Evolutionary conservation across 202 grass and related monocot genomes (phyloP).

Genomic region (Setaria viridis): DNA sequence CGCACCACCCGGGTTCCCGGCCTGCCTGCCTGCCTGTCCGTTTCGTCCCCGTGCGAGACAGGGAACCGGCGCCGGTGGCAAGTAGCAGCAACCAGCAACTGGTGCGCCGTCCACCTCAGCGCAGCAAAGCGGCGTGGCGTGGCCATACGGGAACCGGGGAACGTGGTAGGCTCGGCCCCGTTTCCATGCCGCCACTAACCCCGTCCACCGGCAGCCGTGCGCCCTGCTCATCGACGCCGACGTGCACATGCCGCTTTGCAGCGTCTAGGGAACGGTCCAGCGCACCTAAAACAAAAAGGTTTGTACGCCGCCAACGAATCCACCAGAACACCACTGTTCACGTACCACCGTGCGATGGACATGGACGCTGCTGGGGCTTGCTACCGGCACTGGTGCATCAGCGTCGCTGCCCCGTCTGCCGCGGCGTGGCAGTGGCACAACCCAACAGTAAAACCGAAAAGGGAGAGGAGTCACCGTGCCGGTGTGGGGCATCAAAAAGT

Average conservation of each 20-base stretch:
- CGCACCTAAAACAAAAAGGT: not conserved
- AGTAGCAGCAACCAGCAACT: slow-evolving; percentile 12
- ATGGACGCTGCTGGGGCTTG: not conserved
- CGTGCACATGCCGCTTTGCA: not conserved
- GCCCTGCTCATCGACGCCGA: not conserved
- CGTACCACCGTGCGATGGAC: not conserved
- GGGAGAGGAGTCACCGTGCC: not conserved
- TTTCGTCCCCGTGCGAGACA: slow-evolving; percentile 32
- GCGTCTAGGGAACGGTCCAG: not conserved
- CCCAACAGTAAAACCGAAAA: not conserved
- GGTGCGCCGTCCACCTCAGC: slow-evolving; percentile 36
- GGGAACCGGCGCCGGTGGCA: not conserved
- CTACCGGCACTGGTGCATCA: too few relatives aligned
- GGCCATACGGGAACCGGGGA: slow-evolving; percentile 42
- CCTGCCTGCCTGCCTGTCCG: not conserved
- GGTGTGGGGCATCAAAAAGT: not conserved
- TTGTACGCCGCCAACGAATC: not conserved
- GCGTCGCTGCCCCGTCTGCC: too few relatives aligned
- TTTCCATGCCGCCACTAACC: not conserved
- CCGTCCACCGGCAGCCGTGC: slow-evolving; percentile 3
- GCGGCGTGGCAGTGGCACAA: too few relatives aligned
- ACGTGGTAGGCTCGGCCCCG: slow-evolving; percentile 36
- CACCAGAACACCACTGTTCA: not conserved
- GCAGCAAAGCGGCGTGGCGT: slow-evolving; percentile 30
- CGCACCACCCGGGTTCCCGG: not conserved